phyloP scores from a whole-genome alignment of 257 asterid genomes.

The Rubia yunnanensis region DNA sequence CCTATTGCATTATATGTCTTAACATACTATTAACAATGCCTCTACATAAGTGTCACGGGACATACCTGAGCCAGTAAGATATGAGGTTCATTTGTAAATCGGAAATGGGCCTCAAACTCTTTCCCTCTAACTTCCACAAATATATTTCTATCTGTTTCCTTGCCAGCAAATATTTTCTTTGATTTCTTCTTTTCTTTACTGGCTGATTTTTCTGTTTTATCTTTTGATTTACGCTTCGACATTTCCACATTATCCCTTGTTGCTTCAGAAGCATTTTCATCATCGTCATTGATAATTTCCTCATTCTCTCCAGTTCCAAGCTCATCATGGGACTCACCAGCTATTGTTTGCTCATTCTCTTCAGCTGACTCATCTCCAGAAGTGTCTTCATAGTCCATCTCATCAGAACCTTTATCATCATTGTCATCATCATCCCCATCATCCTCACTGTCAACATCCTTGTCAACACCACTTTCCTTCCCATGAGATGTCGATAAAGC shows the following conservation, averaged over 20 bases:
- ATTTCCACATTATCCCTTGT: slow-evolving; percentile 21
- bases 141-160: slow-evolving; percentile 25
- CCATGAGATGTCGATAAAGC: slow-evolving; percentile 26
- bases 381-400: slow-evolving; percentile 67
- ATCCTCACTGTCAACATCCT: slow-evolving; percentile 38
- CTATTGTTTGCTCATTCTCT: slow-evolving; percentile 19
- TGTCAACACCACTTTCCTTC: slow-evolving; percentile 31
- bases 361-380: slow-evolving; percentile 36
- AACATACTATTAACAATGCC: neutral
- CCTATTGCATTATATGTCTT: neutral
- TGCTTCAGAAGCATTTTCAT: slow-evolving; percentile 25
- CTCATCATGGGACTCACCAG: slow-evolving; percentile 25
- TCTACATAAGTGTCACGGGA: neutral
- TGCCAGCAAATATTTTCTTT: neutral
- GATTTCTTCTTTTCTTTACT: slow-evolving; percentile 15
- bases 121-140: slow-evolving; percentile 33
- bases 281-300: slow-evolving; percentile 22
- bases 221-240: slow-evolving; percentile 28
- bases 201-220: slow-evolving; percentile 10
- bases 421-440: slow-evolving; percentile 64
- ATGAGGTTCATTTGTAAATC: slow-evolving; percentile 61
- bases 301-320: slow-evolving; percentile 29
- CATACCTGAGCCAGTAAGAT: slow-evolving; percentile 79
- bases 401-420: slow-evolving; percentile 63
- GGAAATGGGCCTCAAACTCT: slow-evolving; percentile 48